Conservation (phyloP, 2,329 filamentous ascomycete species). For the Talaromyces verruculosus region DNA sequence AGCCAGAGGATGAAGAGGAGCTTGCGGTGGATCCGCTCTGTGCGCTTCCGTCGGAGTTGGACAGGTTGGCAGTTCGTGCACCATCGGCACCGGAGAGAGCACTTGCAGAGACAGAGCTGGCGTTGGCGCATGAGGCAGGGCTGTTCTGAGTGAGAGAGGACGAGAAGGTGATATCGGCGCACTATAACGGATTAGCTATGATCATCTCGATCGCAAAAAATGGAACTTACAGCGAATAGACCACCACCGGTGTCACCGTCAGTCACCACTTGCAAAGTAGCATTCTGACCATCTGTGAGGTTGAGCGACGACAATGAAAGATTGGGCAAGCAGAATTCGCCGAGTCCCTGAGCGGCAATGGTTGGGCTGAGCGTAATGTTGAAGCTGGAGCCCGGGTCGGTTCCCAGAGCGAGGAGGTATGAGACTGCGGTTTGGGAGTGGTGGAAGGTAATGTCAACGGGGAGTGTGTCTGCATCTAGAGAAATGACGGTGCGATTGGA, state of each 20-base stretch:
- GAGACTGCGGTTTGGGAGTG: slow-evolving; percentile 55
- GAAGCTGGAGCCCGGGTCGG: slow-evolving; percentile 59
- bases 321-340: slow-evolving; percentile 65
- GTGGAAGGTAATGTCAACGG: slow-evolving; percentile 54
- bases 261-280: slow-evolving; percentile 68
- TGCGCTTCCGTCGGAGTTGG: slow-evolving; percentile 35
- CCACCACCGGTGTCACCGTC: slow-evolving; percentile 59
- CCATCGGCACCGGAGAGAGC: slow-evolving; percentile 42
- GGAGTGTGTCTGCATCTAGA: slow-evolving; percentile 49
- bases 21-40: slow-evolving; percentile 27
- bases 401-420: slow-evolving; percentile 55
- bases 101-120: slow-evolving; percentile 54
- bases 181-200: slow-evolving; percentile 46
- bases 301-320: slow-evolving; percentile 49
- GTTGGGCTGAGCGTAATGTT: slow-evolving; percentile 66
- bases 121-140: slow-evolving; percentile 57
- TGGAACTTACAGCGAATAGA: slow-evolving; percentile 62
- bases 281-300: slow-evolving; percentile 61
- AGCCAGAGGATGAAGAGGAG: background rate
- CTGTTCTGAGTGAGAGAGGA: slow-evolving; percentile 48
- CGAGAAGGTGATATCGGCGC: slow-evolving; percentile 71
- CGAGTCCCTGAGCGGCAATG: slow-evolving; percentile 60
- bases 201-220: background rate
- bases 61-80: slow-evolving; percentile 47
- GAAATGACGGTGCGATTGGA: slow-evolving; percentile 52